Percentiles rank a stretch among this genome's conserved stretches.
Conservation (phyloP, 441 rosid species). For the Kokia cookei region DNA sequence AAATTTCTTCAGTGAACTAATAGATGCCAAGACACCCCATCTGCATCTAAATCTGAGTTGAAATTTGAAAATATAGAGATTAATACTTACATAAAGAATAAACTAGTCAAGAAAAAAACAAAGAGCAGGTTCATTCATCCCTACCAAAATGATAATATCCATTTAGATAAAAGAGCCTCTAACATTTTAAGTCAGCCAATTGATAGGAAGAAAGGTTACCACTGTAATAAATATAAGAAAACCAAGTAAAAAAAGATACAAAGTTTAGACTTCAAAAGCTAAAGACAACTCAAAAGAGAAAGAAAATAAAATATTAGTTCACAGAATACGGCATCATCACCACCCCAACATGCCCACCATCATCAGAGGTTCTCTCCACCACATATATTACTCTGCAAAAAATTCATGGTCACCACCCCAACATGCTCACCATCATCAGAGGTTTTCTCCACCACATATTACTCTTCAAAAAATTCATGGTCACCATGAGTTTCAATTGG, state of each 20-base stretch:
- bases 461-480: constrained; percentile 90
- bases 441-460: constrained; percentile 86
- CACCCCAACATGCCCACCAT: constrained; percentile 73
- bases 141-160: too few relatives aligned
- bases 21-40: too few relatives aligned
- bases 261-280: background rate
- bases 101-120: too few relatives aligned
- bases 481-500: constrained; percentile 95
- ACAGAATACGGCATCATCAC: constrained; percentile 20
- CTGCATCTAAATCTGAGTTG: too few relatives aligned
- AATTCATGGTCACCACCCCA: constrained; percentile 98
- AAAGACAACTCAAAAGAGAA: background rate
- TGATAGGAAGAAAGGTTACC: background rate
- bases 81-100: too few relatives aligned
- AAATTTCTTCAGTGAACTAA: too few relatives aligned
- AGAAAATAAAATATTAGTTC: background rate
- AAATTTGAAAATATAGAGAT: too few relatives aligned
- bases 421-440: constrained; percentile 70
- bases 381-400: constrained; percentile 86
- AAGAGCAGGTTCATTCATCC: too few relatives aligned
- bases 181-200: too few relatives aligned
- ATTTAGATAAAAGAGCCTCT: too few relatives aligned
- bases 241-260: background rate
- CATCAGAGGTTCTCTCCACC: constrained; percentile 79
- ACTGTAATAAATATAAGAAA: background rate